phyloP scores from a whole-genome alignment of 441 rosid genomes.

The Gossypium trilobum region DNA sequence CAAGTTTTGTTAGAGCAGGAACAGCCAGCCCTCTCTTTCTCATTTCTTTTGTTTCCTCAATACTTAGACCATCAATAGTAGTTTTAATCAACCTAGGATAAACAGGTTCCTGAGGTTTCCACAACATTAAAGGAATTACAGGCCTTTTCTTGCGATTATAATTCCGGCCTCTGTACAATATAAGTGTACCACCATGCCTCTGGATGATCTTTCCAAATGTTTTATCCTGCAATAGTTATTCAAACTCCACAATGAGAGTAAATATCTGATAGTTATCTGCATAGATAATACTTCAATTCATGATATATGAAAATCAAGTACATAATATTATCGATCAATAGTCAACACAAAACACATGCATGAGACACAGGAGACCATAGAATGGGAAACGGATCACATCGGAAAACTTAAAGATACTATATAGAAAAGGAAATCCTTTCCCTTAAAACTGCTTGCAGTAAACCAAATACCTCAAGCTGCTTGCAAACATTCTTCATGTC shows the following conservation, averaged over 20 bases:
- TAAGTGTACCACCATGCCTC: slow-evolving; percentile 61
- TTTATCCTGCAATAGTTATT: slow-evolving; percentile 50
- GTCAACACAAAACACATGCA: background rate
- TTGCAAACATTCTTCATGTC: slow-evolving; percentile 73
- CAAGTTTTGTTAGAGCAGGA: slow-evolving; percentile 69
- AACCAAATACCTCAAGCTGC: slow-evolving; percentile 69
- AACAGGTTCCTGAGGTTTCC: slow-evolving; percentile 87
- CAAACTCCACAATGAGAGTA: background rate
- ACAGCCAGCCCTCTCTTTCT: slow-evolving; percentile 64
- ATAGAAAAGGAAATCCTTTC: background rate
- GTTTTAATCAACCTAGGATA: slow-evolving; percentile 79
- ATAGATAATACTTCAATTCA: background rate
- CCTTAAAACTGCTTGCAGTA: background rate
- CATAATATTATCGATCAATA: background rate
- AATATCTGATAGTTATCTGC: slow-evolving; percentile 4
- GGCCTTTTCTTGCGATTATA: slow-evolving; percentile 67
- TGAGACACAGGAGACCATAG: background rate
- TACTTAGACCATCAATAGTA: slow-evolving; percentile 65
- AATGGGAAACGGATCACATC: background rate
- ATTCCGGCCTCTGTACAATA: slow-evolving; percentile 79
- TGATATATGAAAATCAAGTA: background rate
- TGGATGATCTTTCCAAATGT: slow-evolving; percentile 66
- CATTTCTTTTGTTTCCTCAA: slow-evolving; percentile 74
- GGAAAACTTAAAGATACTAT: background rate
- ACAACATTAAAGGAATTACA: slow-evolving; percentile 69